Base-by-base conservation (phyloP, 164 flowering plant genomes). In the Umbellularia californica region DNA sequence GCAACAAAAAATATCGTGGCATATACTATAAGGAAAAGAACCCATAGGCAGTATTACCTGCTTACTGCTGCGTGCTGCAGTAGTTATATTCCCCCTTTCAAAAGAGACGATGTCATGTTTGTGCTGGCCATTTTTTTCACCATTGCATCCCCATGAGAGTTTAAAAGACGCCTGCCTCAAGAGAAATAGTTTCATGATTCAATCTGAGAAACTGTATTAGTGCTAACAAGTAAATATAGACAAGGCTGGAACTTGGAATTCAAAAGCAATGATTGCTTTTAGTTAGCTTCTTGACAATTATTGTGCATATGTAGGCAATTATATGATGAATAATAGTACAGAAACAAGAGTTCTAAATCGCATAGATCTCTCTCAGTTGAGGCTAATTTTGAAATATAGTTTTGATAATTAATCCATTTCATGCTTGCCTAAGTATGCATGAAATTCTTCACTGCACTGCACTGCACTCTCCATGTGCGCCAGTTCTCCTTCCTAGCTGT, bases 71-170 rank as follows among this genome's bases (percentile, higher is more conserved):
- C 98, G 93, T 74, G 82, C 92, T 71, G 97, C 97, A 35, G 97
- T 92, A 41, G 94, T 90, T 80, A 96, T 96, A 79, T 96, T 87
- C 74, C 99, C 99, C 84, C 85, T 92, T 81, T 91, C 99, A 83
- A 96, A 96, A 68, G 98, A 96, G 76, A 96, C 99, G 76, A 96
- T 80, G 33, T 94, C 97, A 81, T 96, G 98, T 79, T 92, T 96
- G 83, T 92, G 94, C 84, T 90, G 97, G 81, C 95, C 94, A 84
- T 83, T 87, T 71, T 84, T 83, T 50, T 85, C 88, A 70, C 97
- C 97, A 72, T 91, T 88, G 84, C 92, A 86, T 60, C 90, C 85
- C 99, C 99, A 96, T 47, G 92, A 85, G 70, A 96, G 92, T 81
- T 89, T 91, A 82, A 96, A 96, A 28, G 97, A 90, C 74, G 97